A percentile compares a stretch with the other conserved stretches of the same genome.
Conservation (phyloP, 345 rosid species). For the Brassica nigra region DNA sequence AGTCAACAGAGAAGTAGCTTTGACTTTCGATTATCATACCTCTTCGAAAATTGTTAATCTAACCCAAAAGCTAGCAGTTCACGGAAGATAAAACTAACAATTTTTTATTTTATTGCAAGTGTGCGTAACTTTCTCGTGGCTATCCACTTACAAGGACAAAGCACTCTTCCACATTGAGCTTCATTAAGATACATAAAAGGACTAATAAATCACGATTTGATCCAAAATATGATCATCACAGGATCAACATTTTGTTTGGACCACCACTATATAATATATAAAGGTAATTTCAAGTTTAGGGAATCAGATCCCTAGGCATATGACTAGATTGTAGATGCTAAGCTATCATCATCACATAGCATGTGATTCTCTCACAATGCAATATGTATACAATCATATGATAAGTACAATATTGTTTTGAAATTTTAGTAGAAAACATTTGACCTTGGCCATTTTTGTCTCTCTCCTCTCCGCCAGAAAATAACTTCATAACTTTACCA, state of each 20-base stretch:
- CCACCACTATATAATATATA: constrained; percentile 22
- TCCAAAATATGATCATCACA: constrained; percentile 24
- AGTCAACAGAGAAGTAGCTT: too few species aligned
- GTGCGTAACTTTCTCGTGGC: constrained; percentile 35
- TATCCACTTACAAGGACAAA: constrained; percentile 27
- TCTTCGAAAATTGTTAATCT: too few species aligned
- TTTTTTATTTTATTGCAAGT: background rate
- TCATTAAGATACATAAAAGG: background rate
- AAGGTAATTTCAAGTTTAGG: background rate
- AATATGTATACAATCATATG: constrained; percentile 31
- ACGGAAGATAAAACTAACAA: background rate
- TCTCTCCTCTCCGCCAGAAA: background rate
- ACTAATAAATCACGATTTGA: constrained; percentile 1
- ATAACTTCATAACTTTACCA: background rate
- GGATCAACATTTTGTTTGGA: constrained; percentile 38
- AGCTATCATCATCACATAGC: constrained; percentile 36
- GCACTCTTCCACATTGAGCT: constrained; percentile 26
- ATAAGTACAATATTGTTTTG: background rate
- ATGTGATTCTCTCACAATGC: constrained; percentile 18
- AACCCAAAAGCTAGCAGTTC: background rate
- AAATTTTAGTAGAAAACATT: background rate
- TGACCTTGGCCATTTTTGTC: background rate
- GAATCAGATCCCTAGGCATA: constrained; percentile 28
- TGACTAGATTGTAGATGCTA: constrained; percentile 22
- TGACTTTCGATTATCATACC: too few species aligned